These are phyloP conservation scores for Aurinia saxatilis DNA, from an alignment of 345 rosid genomes.

Conservation along the genomic window DNA sequence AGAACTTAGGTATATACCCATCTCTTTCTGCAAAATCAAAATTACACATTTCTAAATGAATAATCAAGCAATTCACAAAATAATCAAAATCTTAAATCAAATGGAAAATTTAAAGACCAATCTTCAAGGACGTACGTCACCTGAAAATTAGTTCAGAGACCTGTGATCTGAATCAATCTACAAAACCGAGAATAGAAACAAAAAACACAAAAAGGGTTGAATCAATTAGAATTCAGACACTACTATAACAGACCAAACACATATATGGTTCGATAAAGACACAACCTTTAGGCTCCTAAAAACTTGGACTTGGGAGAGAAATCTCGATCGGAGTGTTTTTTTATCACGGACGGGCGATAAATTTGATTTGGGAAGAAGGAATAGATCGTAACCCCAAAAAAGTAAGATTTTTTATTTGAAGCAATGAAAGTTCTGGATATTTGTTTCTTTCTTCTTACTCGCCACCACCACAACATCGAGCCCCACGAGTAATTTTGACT, in stretches of 20 bases:
- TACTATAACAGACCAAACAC: not conserved
- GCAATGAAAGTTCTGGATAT: not conserved
- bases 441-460: not conserved
- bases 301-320: not conserved
- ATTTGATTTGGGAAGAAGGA: not conserved
- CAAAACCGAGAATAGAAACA: not conserved
- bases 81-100: not conserved
- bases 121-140: not conserved
- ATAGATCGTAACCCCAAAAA: not conserved
- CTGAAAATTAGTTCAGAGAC: not conserved
- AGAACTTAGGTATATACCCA: slow-evolving; percentile 93
- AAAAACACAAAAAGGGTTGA: not conserved
- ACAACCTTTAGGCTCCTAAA: too few species aligned
- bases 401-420: not conserved
- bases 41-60: not conserved
- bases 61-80: not conserved
- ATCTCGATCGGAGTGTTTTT: not conserved
- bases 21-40: slow-evolving; percentile 33
- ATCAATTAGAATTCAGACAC: not conserved
- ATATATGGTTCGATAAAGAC: not conserved
- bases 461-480: not conserved
- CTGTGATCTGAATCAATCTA: slow-evolving; percentile 12
- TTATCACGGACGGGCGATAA: not conserved
- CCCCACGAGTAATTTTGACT: too few species aligned
- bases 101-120: not conserved